Conservation (phyloP, 1,284 basidiomycete species). For the Kwoniella shivajii region DNA sequence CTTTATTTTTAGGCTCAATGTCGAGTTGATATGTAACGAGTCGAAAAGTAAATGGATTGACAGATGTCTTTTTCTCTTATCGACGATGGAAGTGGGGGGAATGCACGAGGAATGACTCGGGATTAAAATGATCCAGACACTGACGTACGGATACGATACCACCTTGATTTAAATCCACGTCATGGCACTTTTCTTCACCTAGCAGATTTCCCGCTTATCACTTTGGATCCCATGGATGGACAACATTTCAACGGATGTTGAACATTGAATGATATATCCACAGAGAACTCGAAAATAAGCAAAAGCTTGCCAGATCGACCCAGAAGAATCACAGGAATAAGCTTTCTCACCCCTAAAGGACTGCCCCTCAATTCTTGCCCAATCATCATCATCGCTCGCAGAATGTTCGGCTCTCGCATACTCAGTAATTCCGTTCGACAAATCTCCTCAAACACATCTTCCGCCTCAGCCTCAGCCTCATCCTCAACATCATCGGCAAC, state of each 20-base stretch:
- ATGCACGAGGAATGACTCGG: too few relatives aligned
- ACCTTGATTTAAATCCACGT: neutral
- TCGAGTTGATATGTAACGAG: too few relatives aligned
- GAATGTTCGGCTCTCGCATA: neutral
- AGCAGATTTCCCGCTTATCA: neutral
- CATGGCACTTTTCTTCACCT: neutral
- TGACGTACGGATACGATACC: neutral
- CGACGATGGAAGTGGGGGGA: too few relatives aligned
- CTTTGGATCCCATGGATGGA: neutral
- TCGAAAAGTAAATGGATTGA: too few relatives aligned
- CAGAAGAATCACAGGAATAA: too few relatives aligned
- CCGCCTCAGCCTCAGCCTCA: slow-evolving; percentile 9
- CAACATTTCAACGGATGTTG: neutral
- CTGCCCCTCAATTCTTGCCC: neutral
- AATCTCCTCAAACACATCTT: slow-evolving; percentile 2
- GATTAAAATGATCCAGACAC: too few relatives aligned
- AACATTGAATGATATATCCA: too few relatives aligned
- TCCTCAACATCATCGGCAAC: neutral
- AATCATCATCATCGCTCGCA: slow-evolving; percentile 1
- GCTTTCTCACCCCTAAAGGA: too few relatives aligned
- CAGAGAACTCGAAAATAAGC: too few relatives aligned
- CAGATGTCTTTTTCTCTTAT: too few relatives aligned
- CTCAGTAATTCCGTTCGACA: slow-evolving; percentile 4
- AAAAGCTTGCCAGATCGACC: too few relatives aligned
- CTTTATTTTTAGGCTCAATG: too few relatives aligned